A percentile compares a stretch with the other conserved stretches of the same genome.
Conservation (phyloP, 2,329 filamentous ascomycete species). For the Pseudohalonectria lignicola region DNA sequence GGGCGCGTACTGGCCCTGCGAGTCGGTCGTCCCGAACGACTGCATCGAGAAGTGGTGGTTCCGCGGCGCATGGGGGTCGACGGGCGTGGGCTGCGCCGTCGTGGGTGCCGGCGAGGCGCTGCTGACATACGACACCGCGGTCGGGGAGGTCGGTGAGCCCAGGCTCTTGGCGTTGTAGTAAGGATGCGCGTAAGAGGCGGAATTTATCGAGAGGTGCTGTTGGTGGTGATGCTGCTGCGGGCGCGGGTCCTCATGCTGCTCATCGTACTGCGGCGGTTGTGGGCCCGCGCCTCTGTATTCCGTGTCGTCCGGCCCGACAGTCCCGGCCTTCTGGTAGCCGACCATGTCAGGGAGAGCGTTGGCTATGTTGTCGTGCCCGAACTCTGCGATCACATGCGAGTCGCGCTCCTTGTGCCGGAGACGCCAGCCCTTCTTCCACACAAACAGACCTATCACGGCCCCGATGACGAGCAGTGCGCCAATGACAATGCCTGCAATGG, state of each 20-base stretch:
- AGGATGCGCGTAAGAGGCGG: neutral
- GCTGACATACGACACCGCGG: neutral
- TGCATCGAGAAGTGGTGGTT: neutral
- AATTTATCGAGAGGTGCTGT: neutral
- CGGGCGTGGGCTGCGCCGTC: neutral
- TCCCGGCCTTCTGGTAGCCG: neutral
- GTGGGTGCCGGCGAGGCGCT: neutral
- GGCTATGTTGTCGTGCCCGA: neutral
- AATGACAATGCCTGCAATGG: slow-evolving; percentile 1
- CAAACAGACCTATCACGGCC: neutral
- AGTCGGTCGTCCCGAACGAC: neutral
- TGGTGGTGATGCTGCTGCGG: neutral
- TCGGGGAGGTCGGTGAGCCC: neutral
- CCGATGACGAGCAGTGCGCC: neutral
- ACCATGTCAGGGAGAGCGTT: slow-evolving; percentile 3
- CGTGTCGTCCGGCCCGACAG: neutral
- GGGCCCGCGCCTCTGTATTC: no score
- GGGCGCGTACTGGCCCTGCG: slow-evolving; percentile 1
- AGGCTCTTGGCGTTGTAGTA: neutral
- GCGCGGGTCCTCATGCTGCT: no score
- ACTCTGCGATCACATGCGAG: slow-evolving; percentile 1
- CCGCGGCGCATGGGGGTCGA: neutral
- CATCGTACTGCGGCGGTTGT: no score
- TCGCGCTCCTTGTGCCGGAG: neutral
- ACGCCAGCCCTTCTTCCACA: slow-evolving; percentile 1